Base-by-base conservation (phyloP, 257 asterid species). In the Nicotiana noctiflora region DNA sequence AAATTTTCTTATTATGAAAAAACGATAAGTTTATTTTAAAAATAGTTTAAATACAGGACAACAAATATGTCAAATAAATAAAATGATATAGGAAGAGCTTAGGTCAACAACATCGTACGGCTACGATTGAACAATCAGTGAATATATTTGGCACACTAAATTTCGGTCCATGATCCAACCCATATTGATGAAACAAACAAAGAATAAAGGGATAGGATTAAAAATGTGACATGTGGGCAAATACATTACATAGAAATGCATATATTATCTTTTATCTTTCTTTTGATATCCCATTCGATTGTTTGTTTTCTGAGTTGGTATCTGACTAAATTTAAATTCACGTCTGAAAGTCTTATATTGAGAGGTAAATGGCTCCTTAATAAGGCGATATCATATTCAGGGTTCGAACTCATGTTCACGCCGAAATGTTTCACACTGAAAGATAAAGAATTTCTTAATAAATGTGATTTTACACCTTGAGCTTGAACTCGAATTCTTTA, bases 401-500 rank as follows among this genome's bases (percentile, higher is more conserved):
- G 2, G 2, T 31, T 31, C 34, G 3, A 31, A 31, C 1, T 0
- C 3, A 31, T 0, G 4, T 31, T 31, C 6, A 4, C 3, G 34
- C 6, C 34, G 6, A 6, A 31, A 31, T 4, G 6, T 31, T 4
- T 31, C 34, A 31, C 6, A 4, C 4, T 31, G 0, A 34, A 0
- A 34, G 0, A 7, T 34, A 34, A 34, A 34, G 1, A 34, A 7
- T 2, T 34, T 1, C 8, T 34, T 34, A 34, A 34, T 34, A 34
- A 34, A 34, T 7, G 8, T 1, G 7, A 34, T 0, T 4, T 31
- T 4, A 31, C 4, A 5, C 2, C 44, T 6, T 34, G 0, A 1
- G 5, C 10, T 7, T 9, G 46, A 37, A 37, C 0, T 0, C 46
- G 8, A 7, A 0, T 1, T 7, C 46, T 6, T 37, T 7, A 0